phyloP scores from a whole-genome alignment of 2,329 filamentous ascomycete species.

The Colletotrichum truncatum region DNA sequence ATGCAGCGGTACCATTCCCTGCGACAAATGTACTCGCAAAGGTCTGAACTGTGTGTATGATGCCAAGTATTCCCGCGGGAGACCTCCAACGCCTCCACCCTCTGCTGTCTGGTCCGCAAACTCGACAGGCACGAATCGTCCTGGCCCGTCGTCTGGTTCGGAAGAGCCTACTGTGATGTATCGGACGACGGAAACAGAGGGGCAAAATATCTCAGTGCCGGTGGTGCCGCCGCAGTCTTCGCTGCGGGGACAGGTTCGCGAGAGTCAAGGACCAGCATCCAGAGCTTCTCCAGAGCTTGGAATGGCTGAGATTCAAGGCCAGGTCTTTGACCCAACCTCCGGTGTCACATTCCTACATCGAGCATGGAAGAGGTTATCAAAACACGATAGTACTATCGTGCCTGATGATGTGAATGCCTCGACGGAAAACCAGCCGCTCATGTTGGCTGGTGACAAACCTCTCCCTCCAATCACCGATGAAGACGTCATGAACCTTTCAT shows the following conservation, averaged over 20 bases:
- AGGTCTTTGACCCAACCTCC: conserved; percentile 65
- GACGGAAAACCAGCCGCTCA: conserved; percentile 52
- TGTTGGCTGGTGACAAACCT: conserved; percentile 60
- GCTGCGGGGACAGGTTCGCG: conserved; percentile 7
- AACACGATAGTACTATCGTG: conserved; percentile 44
- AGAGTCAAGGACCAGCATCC: conserved; percentile 29
- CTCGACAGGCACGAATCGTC: neutral
- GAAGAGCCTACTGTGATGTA: conserved; percentile 13
- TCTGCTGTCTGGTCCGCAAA: conserved; percentile 12
- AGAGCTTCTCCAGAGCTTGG: conserved; percentile 40
- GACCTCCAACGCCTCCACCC: conserved; percentile 44
- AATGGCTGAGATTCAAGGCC: conserved; percentile 54
- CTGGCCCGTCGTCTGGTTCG: neutral
- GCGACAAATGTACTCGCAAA: conserved; percentile 40
- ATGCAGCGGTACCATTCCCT: conserved; percentile 46
- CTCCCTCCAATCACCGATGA: conserved; percentile 43
- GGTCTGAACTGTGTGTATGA: conserved; percentile 40
- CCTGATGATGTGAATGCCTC: conserved; percentile 34
- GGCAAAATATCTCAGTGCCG: neutral
- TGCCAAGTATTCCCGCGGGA: conserved; percentile 42
- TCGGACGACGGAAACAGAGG: conserved; percentile 2
- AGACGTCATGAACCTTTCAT: conserved; percentile 41
- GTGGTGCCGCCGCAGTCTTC: neutral
- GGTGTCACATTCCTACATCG: conserved; percentile 64
- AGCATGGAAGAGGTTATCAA: conserved; percentile 60